Conservation (phyloP, 352 stramenopile genomes). For the Pythium coloratum region DNA sequence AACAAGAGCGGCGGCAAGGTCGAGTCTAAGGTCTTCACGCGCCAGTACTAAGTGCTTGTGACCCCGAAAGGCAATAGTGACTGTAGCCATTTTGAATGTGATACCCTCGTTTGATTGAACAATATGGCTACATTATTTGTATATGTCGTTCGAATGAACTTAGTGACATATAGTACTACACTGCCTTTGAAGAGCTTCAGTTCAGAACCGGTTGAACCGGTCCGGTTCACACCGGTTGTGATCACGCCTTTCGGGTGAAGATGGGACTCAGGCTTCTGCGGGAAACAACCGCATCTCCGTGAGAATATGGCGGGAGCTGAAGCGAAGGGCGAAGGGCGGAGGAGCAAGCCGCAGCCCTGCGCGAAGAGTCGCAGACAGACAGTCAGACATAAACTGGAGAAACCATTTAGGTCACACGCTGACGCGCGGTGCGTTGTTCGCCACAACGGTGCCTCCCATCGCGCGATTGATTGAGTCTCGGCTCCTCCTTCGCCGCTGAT, state of each 20-base stretch:
- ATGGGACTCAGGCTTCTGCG: not conserved
- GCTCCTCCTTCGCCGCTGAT: not conserved
- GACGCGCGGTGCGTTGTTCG: not conserved
- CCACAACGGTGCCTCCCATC: not conserved
- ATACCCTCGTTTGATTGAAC: slow-evolving; percentile 2
- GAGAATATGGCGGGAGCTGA: not conserved
- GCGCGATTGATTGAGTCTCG: not conserved
- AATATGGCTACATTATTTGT: slow-evolving; percentile 1
- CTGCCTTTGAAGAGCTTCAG: not conserved
- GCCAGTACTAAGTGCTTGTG: slow-evolving; percentile 17
- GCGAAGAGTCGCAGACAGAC: not conserved
- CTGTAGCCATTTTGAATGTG: slow-evolving; percentile 9
- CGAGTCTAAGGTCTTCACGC: slow-evolving; percentile 28
- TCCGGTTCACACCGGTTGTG: not conserved
- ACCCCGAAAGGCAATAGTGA: not conserved
- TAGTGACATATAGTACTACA: slow-evolving; percentile 3
- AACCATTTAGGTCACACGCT: not conserved
- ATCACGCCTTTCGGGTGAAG: not conserved
- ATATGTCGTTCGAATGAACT: not conserved
- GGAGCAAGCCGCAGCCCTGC: not conserved
- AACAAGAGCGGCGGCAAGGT: slow-evolving; percentile 27
- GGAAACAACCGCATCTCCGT: not conserved
- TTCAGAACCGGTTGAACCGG: not conserved
- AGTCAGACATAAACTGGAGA: not conserved
- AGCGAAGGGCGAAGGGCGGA: not conserved